phyloP scores from a whole-genome alignment of 768 basidiomycete species.

The Lentinus tigrinus region DNA sequence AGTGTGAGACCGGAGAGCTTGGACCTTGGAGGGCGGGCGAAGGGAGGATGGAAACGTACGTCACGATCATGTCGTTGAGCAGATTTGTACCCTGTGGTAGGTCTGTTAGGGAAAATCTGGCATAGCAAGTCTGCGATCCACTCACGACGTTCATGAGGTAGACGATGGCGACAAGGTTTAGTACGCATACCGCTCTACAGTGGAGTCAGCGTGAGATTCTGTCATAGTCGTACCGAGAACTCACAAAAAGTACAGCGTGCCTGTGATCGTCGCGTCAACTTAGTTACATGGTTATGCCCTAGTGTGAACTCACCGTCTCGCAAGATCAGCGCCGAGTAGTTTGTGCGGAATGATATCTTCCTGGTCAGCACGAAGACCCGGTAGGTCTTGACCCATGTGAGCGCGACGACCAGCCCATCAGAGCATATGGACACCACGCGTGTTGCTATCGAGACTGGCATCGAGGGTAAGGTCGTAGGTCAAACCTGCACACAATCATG shows the following conservation, averaged over 20 bases:
- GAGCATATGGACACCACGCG: constrained; percentile 13
- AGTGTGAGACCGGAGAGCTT: neutral
- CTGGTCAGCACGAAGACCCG: constrained; percentile 2
- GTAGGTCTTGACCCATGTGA: constrained; percentile 18
- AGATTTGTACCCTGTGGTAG: constrained; percentile 3
- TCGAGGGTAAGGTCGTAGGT: no score
- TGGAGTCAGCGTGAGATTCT: neutral
- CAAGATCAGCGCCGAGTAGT: constrained; percentile 4
- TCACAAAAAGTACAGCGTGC: constrained; percentile 14
- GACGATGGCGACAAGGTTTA: constrained; percentile 10
- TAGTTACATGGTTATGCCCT: neutral
- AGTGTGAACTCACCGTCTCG: constrained; percentile 7
- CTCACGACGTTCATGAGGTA: constrained; percentile 4
- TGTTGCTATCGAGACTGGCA: constrained; percentile 13
- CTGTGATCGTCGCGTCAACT: neutral
- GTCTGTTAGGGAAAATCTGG: neutral
- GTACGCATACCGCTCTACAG: constrained; percentile 4
- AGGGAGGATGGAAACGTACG: neutral
- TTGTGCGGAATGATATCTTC: neutral
- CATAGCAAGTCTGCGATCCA: no score
- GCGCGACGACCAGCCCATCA: constrained; percentile 13
- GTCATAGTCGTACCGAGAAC: neutral
- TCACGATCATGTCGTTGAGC: constrained; percentile 14
- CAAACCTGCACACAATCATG: neutral
- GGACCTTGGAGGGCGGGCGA: neutral